phyloP scores from a whole-genome alignment of 176 grass and related monocot species.

The Rhynchospora breviuscula region DNA sequence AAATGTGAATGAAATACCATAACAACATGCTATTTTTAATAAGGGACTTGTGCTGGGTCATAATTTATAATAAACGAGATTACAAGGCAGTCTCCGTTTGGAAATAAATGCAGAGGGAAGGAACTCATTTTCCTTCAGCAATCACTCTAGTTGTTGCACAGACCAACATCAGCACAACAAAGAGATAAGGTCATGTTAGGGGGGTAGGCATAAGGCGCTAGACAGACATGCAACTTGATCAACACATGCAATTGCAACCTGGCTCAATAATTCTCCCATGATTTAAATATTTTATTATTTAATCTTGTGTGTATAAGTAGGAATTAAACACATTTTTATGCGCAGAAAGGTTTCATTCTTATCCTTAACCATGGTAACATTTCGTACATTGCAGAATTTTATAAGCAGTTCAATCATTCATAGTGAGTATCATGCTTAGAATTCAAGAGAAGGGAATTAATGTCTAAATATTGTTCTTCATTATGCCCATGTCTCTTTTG shows the following conservation, averaged over 20 bases:
- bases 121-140: background rate
- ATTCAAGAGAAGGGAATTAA: too few species aligned
- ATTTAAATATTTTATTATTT: background rate
- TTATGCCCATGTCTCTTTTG: too few species aligned
- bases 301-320: background rate
- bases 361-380: background rate
- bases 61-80: background rate
- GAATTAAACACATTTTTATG: background rate
- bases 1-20: too few species aligned
- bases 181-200: conserved; percentile 4
- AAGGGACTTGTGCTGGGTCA: too few species aligned
- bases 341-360: background rate
- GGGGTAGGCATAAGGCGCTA: too few species aligned
- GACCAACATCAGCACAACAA: background rate
- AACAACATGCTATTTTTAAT: too few species aligned
- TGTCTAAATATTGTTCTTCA: too few species aligned
- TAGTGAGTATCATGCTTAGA: too few species aligned
- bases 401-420: background rate
- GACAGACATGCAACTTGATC: background rate
- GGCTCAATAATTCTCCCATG: conserved; percentile 1
- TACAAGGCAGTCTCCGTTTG: background rate
- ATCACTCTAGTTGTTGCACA: background rate
- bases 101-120: background rate
- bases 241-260: conserved; percentile 14
- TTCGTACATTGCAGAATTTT: background rate